phyloP scores from a whole-genome alignment of 345 rosid species.

The Acer negundo region DNA sequence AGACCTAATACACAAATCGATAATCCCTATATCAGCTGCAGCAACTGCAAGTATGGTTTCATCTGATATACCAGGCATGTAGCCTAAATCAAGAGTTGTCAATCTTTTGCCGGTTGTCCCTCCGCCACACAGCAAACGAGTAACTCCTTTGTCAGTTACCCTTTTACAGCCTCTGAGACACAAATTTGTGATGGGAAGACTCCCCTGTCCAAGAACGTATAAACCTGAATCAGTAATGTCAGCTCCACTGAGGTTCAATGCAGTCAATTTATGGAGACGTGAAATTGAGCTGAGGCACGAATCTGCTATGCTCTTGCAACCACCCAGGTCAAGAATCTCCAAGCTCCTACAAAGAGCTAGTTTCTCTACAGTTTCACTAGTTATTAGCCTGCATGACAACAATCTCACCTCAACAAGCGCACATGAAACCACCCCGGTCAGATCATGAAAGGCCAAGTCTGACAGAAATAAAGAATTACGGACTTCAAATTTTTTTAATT shows the following conservation, averaged over 20 bases:
- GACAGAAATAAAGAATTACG: constrained; percentile 57
- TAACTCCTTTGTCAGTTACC: constrained; percentile 66
- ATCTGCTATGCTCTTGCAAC: constrained; percentile 70
- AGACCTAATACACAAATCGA: constrained; percentile 54
- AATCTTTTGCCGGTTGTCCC: constrained; percentile 51
- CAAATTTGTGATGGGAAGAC: constrained; percentile 46
- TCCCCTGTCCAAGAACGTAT: constrained; percentile 44
- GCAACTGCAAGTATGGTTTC: constrained; percentile 40
- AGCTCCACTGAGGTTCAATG: constrained; percentile 60
- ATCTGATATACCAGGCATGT: constrained; percentile 68
- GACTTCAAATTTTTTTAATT: constrained; percentile 58
- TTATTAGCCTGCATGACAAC: constrained; percentile 55
- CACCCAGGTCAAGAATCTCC: constrained; percentile 61
- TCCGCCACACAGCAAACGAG: constrained; percentile 41
- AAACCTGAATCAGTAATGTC: constrained; percentile 67
- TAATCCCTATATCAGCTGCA: constrained; percentile 38
- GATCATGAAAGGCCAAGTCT: constrained; percentile 69
- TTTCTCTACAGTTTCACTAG: constrained; percentile 72
- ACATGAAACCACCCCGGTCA: constrained; percentile 39
- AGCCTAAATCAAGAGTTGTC: constrained; percentile 57
- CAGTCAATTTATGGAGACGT: constrained; percentile 44
- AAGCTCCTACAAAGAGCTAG: constrained; percentile 46
- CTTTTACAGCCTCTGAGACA: constrained; percentile 70
- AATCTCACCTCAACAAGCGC: constrained; percentile 60
- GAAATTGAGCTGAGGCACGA: constrained; percentile 49